Evolutionary conservation across 305 asterid species (phyloP).

Genomic region (Solanum chacoense): DNA sequence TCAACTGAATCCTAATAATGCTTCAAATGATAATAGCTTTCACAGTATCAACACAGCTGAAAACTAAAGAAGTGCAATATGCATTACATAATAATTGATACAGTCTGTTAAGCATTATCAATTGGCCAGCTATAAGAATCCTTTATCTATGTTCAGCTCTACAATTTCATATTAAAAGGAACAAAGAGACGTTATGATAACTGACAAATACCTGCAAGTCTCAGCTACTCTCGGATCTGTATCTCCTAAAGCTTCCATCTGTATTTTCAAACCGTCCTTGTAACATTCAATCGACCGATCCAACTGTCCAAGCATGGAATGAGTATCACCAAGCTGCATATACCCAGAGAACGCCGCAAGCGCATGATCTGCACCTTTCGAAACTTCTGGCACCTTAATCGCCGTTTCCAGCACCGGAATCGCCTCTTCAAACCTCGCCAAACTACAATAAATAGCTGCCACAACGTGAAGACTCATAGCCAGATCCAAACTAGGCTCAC

Average conservation of each 20-base stretch:
- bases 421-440: conserved; percentile 87
- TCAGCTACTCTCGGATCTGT: conserved; percentile 96
- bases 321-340: conserved; percentile 97
- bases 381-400: conserved; percentile 69
- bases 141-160: background rate
- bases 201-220: conserved; percentile 67
- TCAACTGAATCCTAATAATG: background rate
- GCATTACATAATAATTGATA: background rate
- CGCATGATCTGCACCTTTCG: conserved; percentile 90
- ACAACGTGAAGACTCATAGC: conserved; percentile 94
- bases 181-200: background rate
- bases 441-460: conserved; percentile 96
- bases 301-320: conserved; percentile 90
- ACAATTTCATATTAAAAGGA: background rate
- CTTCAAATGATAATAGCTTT: background rate
- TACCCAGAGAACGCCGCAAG: conserved; percentile 87
- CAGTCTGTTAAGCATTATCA: background rate
- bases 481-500: conserved; percentile 81
- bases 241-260: conserved; percentile 91
- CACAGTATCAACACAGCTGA: background rate
- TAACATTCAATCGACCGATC: conserved; percentile 86
- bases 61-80: background rate
- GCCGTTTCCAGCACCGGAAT: conserved; percentile 89
- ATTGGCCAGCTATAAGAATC: background rate
- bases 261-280: conserved; percentile 72